Evolutionary conservation across 192 early-diverging fungal species (phyloP).

Genomic region (Diversispora epigaea): DNA sequence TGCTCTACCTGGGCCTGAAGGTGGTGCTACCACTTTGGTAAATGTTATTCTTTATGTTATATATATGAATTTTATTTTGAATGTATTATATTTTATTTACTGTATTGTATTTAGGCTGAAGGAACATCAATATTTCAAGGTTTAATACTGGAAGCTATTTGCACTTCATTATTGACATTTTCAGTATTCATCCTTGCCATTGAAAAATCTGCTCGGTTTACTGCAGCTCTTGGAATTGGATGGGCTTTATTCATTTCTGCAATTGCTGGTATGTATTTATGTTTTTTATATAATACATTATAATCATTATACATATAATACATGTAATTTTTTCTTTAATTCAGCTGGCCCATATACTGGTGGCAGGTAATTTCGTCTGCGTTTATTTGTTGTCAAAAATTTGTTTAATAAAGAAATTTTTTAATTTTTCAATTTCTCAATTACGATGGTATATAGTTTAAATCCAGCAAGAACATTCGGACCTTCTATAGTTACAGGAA

Average conservation of each 20-base stretch:
- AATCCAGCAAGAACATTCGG: slow-evolving; percentile 19
- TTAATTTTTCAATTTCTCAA: not conserved
- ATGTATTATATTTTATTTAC: not conserved
- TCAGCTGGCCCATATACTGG: slow-evolving; percentile 6
- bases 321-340: not conserved
- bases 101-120: not conserved
- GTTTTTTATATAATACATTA: not conserved
- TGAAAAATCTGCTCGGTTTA: not conserved
- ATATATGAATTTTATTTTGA: not conserved
- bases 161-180: slow-evolving; percentile 4
- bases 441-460: not conserved
- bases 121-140: slow-evolving; percentile 1
- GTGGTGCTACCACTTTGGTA: not conserved
- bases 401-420: not conserved
- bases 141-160: not conserved
- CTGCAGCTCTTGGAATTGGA: not conserved
- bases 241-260: slow-evolving; percentile 1
- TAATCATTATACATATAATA: not conserved
- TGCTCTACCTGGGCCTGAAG: not conserved
- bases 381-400: not conserved
- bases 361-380: not conserved
- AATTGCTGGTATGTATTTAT: slow-evolving; percentile 4
- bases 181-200: not conserved
- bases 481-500: not conserved
- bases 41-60: not conserved